Percentiles rank a stretch among this genome's conserved stretches.
Evolutionary conservation across 345 rosid genomes (phyloP).

Genomic region (Brassica napus): Da-Ae NC_063443.1:15055001-15055500

Average conservation of each 20-base stretch:
- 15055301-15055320: neutral
- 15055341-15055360: neutral
- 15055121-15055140: slow-evolving; percentile 27
- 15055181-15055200: slow-evolving; percentile 70
- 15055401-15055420: neutral
- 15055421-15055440: neutral
- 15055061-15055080: neutral
- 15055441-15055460: slow-evolving; percentile 1
- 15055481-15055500: neutral
- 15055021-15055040: neutral
- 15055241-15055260: slow-evolving; percentile 79
- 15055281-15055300: slow-evolving; percentile 66
- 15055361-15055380: neutral
- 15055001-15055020: slow-evolving; percentile 37
- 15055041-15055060: slow-evolving; percentile 12
- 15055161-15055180: slow-evolving; percentile 36
- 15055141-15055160: slow-evolving; percentile 31
- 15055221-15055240: slow-evolving; percentile 61
- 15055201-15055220: slow-evolving; percentile 70
- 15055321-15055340: neutral
- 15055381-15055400: neutral
- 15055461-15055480: neutral
- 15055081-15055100: slow-evolving; percentile 62
- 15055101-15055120: slow-evolving; percentile 51
- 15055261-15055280: slow-evolving; percentile 70